Evolutionary conservation across 352 stramenopile genomes (phyloP), one percentile per base, ranked within the genome.

Genomic region (Globisporangium camurandrum): DNA sequence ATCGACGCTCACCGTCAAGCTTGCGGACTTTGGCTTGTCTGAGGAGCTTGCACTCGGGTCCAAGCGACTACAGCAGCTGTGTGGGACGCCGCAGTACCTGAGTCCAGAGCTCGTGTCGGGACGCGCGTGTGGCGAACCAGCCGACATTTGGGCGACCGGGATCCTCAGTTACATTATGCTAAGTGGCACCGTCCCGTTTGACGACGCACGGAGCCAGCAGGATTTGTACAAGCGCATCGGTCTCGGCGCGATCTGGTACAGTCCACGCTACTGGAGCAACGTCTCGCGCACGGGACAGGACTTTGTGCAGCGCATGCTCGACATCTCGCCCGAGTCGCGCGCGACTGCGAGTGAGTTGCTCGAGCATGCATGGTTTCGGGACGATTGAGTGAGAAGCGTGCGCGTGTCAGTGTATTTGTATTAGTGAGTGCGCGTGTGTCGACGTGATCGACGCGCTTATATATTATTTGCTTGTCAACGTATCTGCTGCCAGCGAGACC

Each of bases 21-120:
- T 96, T 28, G 84, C 84, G 0, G 86, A 96, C 63, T 96, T 96
- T 71, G 86, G 86, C 0, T 61, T 96, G 12, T 86, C 78, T n/a
- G 93, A 78, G 57, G 73, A 97, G 61, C 77, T 96, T 24, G 79
- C 97, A 47, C 78, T 93, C 42, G 83, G 79, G 17, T 88, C 91
- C 72, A 81, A 69, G 8, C 76, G 73, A 41, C 80, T 98, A 16
- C 85, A 86, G 24, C 93, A 93, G 24, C 79, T 97, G 57, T 98
- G 95, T 64, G 95, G 95, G 40, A 98, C 95, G 31, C 94, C 94
- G 6, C 93, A 96, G 42, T 98, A 98, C 69, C 73, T 98, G 31
- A 96, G 93, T n/a, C 92, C 95, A 1, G 95, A 98, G 71, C 95
- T 98, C 64, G 71, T 98, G 10, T 84, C 90, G 42, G 85, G 91